Evolutionary conservation across 352 stramenopile species (phyloP).

Genomic region (Phytophthora nicotianae): DNA sequence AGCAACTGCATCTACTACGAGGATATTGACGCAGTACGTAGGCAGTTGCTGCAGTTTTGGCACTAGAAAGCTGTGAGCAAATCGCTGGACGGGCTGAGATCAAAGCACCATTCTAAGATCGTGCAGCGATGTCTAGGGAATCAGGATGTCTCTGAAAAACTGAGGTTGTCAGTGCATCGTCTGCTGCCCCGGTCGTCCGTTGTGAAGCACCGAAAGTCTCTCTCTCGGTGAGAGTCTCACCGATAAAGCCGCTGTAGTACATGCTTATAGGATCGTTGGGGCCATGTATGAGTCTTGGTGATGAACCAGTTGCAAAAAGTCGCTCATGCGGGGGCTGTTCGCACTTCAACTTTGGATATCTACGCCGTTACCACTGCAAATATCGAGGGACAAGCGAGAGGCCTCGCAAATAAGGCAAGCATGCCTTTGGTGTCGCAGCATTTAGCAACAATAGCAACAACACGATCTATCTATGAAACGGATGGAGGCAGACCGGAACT

Average conservation of each 20-base stretch:
- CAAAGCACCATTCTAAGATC: not conserved
- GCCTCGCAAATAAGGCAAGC: not conserved
- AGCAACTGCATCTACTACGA: not conserved
- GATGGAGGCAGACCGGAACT: not conserved
- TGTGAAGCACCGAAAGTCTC: not conserved
- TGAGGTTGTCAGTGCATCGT: not conserved
- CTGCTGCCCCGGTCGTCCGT: not conserved
- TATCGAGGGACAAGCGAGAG: not conserved
- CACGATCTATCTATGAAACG: not conserved
- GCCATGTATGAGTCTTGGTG: too few species aligned
- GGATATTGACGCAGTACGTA: not conserved
- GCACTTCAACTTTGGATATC: slow-evolving; percentile 1
- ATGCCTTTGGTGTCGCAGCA: not conserved
- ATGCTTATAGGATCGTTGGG: too few species aligned
- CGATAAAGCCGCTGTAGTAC: not conserved
- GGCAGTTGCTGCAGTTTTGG: not conserved
- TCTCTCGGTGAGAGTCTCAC: not conserved
- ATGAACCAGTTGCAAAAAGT: not conserved
- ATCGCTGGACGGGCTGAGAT: not conserved
- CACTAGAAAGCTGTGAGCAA: too few species aligned
- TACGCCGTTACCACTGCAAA: slow-evolving; percentile 3
- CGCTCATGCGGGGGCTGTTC: not conserved
- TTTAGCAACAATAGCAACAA: slow-evolving; percentile 3
- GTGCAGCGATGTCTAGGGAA: not conserved
- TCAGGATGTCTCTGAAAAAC: not conserved